Evolutionary conservation across 1,284 basidiomycete genomes (phyloP).

Genomic region (Abortiporus biennis): DNA sequence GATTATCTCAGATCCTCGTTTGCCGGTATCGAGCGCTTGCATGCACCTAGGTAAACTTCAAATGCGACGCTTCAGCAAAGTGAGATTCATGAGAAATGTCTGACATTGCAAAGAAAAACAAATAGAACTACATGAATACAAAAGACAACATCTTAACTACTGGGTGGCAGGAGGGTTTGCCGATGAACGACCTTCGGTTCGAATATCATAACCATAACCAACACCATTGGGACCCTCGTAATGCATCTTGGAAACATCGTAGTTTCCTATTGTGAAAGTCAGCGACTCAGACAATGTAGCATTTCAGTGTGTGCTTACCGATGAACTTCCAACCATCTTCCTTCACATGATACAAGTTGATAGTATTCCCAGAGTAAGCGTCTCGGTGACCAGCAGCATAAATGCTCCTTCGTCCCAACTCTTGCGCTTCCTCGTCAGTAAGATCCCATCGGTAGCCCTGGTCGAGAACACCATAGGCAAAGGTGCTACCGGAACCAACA

Average conservation of each 20-base stretch:
- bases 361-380: constrained; percentile 95
- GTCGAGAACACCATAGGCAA: constrained; percentile 97
- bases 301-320: constrained; percentile 46
- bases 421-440: constrained; percentile 90
- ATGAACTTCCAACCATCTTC: constrained; percentile 93
- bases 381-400: constrained; percentile 97
- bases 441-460: constrained; percentile 96
- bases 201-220: constrained; percentile 75
- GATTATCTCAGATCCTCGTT: no score
- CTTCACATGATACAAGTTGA: constrained; percentile 95
- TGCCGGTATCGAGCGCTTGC: no score
- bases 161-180: constrained; percentile 24
- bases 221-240: constrained; percentile 75
- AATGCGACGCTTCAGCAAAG: no score
- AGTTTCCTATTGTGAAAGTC: constrained; percentile 52
- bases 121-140: constrained; percentile 2
- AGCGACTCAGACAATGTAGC: no score
- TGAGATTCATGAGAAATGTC: no score
- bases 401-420: constrained; percentile 91
- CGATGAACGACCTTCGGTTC: constrained; percentile 34
- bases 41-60: no score
- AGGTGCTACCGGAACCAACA: constrained; percentile 97
- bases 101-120: not conserved
- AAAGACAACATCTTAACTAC: no score
- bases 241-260: constrained; percentile 75